Evolutionary conservation across 805 yeast species (phyloP), one percentile per base, ranked within the genome.

Genomic region (Cyberlindnera samutprakarnensis): DNA sequence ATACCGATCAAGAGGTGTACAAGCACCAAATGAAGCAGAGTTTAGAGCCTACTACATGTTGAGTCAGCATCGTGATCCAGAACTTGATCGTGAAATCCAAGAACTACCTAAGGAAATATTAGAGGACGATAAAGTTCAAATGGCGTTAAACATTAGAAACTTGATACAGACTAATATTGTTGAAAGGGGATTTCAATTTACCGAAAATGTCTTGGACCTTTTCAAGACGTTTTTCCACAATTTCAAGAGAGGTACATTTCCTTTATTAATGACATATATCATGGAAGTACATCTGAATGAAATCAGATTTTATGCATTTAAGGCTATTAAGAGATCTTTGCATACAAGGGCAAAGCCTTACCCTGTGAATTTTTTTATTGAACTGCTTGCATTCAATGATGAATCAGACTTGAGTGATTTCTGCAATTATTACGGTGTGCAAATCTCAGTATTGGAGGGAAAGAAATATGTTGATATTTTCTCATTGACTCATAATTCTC

Each of bases 21-120:
- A 38, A 6, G 73, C 83, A 26, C 83, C 87, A 0, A 84, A 86
- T 46, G 97, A 92, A 56, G 83, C 96, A 0, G 98, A 92, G 52
- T 85, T 92, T 49, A 69, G 96, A 44, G 88, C 95, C 0, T 92
- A 88, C 53, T 80, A 86, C 35, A 59, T 92, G 14, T 49, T 92
- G 13, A 74, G 87, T 43, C 90, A 86, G 45, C 59, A 84, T 7
- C 66, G 84, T 44, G 96, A 92, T 52, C 78, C 92, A 1, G 96
- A 87, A 44, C 59, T 84, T 29, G 96, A 85, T 41, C 65, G 87
- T 33, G 81, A 73, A 40, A 52, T 82, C 9, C 94, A 85, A 51
- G 59, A 64, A 12, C 56, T 87, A 23, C 95, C 96, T 0, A 35
- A 41, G 3, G 47, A 60, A 2, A 64, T 90, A 2, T 63, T 76